These are phyloP conservation scores for Vigna mungo DNA, from an alignment of 306 rosid genomes.

Conservation along the genomic window DNA sequence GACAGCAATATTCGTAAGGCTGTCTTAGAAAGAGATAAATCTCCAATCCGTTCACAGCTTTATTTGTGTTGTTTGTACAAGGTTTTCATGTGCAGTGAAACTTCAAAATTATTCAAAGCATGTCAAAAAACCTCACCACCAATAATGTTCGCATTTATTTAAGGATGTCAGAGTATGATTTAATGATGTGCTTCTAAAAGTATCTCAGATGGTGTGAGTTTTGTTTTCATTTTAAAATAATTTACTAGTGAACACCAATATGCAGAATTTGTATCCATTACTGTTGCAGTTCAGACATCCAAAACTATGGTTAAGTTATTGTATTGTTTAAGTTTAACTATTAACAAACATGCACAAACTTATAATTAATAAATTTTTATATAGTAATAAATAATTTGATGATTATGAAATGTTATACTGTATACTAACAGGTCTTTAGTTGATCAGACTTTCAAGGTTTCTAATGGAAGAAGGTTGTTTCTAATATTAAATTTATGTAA, in stretches of 20 bases:
- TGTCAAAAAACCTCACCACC: conserved; percentile 8
- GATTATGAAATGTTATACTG: too few relatives aligned
- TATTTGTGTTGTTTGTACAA: neutral
- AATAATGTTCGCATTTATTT: conserved; percentile 30
- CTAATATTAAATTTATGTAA: too few relatives aligned
- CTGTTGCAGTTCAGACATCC: too few relatives aligned
- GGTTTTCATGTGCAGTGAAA: conserved; percentile 1
- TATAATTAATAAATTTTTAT: too few relatives aligned
- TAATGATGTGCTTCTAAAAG: conserved; percentile 26
- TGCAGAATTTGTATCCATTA: too few relatives aligned
- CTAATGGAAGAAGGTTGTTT: accelerated
- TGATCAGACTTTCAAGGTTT: too few relatives aligned
- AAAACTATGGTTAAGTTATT: too few relatives aligned
- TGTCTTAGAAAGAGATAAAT: conserved; percentile 35
- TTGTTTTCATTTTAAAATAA: conserved; percentile 3
- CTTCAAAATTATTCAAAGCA: conserved; percentile 35
- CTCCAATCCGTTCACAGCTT: conserved; percentile 37
- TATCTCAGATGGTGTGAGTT: neutral
- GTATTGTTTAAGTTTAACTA: too few relatives aligned
- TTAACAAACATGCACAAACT: too few relatives aligned
- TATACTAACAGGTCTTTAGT: too few relatives aligned
- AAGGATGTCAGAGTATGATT: conserved; percentile 9
- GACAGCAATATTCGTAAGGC: conserved; percentile 30
- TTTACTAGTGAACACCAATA: too few relatives aligned
- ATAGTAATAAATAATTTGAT: too few relatives aligned